A percentile compares a stretch with the other conserved stretches of the same genome.
These are phyloP conservation scores for Schizothecium vesticola DNA, from an alignment of 495 filamentous ascomycete species.

Conservation along the genomic window DNA sequence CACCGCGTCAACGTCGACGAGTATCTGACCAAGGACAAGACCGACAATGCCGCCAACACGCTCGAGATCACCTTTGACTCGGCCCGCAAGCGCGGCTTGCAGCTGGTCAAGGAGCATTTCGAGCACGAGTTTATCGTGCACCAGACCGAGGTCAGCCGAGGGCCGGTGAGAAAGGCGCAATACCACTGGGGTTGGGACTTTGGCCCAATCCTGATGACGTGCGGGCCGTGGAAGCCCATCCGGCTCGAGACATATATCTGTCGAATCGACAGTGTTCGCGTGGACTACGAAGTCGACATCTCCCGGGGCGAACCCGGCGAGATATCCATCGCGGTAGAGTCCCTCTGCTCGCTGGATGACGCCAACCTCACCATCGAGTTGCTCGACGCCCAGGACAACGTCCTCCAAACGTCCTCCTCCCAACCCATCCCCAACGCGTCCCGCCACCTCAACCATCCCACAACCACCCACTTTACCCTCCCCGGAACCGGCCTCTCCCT, in stretches of 20 bases:
- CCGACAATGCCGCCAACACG: slow-evolving; percentile 10
- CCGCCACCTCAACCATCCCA: not conserved
- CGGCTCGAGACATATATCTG: slow-evolving; percentile 56
- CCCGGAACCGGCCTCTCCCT: slow-evolving; percentile 30
- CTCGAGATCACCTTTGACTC: slow-evolving; percentile 43
- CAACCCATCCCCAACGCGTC: not conserved
- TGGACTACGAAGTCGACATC: slow-evolving; percentile 40
- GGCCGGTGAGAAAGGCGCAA: slow-evolving; percentile 46
- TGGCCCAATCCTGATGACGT: slow-evolving; percentile 67
- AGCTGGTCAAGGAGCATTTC: slow-evolving; percentile 36
- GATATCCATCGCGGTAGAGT: slow-evolving; percentile 33
- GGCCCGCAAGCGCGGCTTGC: slow-evolving; percentile 35
- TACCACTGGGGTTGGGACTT: slow-evolving; percentile 67
- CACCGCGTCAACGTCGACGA: slow-evolving; percentile 40
- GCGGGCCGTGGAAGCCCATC: slow-evolving; percentile 69
- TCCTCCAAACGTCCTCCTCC: not conserved
- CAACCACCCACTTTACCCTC: not conserved
- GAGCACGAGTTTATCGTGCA: slow-evolving; percentile 45
- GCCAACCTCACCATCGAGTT: not conserved
- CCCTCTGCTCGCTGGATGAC: not conserved
- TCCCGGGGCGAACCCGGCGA: slow-evolving; percentile 23
- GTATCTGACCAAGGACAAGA: slow-evolving; percentile 9
- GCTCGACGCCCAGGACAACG: not conserved
- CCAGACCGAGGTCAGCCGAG: slow-evolving; percentile 41
- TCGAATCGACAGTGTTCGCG: slow-evolving; percentile 52